Evolutionary conservation across 2,329 filamentous ascomycete species (phyloP), one percentile per base, ranked within the genome.

Genomic region (Aspergillus novofumigatus): DNA sequence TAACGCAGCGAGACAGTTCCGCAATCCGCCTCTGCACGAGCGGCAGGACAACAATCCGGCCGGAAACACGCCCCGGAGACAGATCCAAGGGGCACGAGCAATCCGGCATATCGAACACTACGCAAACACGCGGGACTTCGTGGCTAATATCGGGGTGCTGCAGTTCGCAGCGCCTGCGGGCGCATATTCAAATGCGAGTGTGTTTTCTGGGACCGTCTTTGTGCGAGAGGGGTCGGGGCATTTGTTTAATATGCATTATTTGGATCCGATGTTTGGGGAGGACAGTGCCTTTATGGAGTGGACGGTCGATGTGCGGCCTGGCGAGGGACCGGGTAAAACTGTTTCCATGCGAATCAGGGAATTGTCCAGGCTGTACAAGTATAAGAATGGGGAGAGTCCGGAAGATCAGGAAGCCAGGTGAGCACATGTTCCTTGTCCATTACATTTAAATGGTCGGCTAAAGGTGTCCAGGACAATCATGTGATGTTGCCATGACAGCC

Each of bases 321-420:
- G 9, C 2, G 23, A 17, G n/a, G 21, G 23, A 5, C 23, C 47
- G 5, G 47, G n/a, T 17, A 28, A 17, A 8, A 10, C 23, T 21
- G 23, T 49, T 5, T 49, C 47, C 5, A 49, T 28, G 23, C 20
- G 23, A 10, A 26, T 49, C 11, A n/a, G 23, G 47, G 47, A 49
- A 9, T 6, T 32, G 9, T 32, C 23, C 2, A 28, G 49, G 26
- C 11, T 51, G 14, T 28, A 28, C 5, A 51, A 23, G 14, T 51
- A 28, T 17, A 20, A 20, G 4, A 8, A 26, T 35, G 26, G 49
- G 14, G 3, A 10, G 11, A 51, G 23, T 17, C 23, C 49, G 1
- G 23, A 32, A 8, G 49, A 35, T 50, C 48, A 70, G 6, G 65
- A 71, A 20, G 67, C 71, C 20, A 58, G 60, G 21, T 23, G 63